These are phyloP conservation scores for Piper betle DNA, from an alignment of 164 flowering plant species.

Conservation along the genomic window DNA sequence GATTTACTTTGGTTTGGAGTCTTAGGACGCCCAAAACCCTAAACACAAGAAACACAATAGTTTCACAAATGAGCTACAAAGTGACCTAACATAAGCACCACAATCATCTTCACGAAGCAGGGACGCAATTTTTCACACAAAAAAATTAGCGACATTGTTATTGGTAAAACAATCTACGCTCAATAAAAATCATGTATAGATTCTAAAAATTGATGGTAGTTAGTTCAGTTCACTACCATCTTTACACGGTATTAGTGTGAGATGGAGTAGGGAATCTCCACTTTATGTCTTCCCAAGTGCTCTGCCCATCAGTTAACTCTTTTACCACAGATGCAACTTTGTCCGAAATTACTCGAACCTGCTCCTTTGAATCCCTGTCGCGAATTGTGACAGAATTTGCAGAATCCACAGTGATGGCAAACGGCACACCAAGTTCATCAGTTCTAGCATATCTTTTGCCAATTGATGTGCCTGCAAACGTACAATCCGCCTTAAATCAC, in stretches of 20 bases:
- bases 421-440: slow-evolving; percentile 94
- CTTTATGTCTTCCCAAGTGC: slow-evolving; percentile 63
- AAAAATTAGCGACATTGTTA: too few species aligned
- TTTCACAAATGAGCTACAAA: too few species aligned
- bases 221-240: too few species aligned
- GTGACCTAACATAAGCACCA: too few species aligned
- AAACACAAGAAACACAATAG: too few species aligned
- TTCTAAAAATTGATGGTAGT: too few species aligned
- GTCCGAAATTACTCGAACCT: slow-evolving; percentile 58
- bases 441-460: slow-evolving; percentile 95
- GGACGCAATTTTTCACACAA: too few species aligned
- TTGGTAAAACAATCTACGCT: too few species aligned
- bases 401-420: slow-evolving; percentile 83
- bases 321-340: slow-evolving; percentile 79
- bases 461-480: slow-evolving; percentile 68
- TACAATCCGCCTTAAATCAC: not conserved
- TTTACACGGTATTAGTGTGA: not conserved
- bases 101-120: too few species aligned
- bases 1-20: too few species aligned
- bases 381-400: slow-evolving; percentile 61
- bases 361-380: slow-evolving; percentile 91
- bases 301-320: slow-evolving; percentile 69
- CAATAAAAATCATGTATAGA: too few species aligned
- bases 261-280: slow-evolving; percentile 48
- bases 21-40: too few species aligned